A percentile compares a stretch with the other conserved stretches of the same genome.
Evolutionary conservation across 371 early-diverging fungal genomes (phyloP).

Genomic region (Mortierella sp.): DNA sequence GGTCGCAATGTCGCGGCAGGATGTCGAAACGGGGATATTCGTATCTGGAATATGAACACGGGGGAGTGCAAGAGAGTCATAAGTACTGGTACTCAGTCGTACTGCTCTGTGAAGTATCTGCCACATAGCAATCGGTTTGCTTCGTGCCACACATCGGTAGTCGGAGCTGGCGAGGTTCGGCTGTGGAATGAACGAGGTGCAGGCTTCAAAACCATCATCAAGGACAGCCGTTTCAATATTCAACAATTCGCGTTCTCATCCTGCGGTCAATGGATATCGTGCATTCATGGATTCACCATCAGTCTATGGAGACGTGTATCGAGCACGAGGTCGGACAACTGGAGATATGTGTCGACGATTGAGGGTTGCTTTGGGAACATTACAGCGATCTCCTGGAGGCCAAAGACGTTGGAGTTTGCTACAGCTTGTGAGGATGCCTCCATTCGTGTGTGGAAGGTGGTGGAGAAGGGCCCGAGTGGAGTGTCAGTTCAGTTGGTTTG

Average conservation of each 20-base stretch:
- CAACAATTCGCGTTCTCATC: background rate
- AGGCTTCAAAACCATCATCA: background rate
- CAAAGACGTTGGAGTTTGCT: background rate
- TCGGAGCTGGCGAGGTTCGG: too few species aligned
- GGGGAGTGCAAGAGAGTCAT: too few species aligned
- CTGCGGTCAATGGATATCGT: background rate
- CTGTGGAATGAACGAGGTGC: background rate
- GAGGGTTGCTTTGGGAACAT: background rate
- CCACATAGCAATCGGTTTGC: too few species aligned
- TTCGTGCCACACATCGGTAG: too few species aligned
- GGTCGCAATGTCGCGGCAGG: too few species aligned
- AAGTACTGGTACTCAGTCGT: too few species aligned
- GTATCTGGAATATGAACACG: too few species aligned
- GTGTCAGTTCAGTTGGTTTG: background rate
- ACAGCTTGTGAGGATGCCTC: background rate
- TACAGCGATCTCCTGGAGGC: background rate
- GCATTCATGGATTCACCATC: too few species aligned
- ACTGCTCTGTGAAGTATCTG: too few species aligned
- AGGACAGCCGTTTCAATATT: background rate
- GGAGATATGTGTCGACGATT: background rate
- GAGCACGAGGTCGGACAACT: too few species aligned
- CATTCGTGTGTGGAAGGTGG: background rate
- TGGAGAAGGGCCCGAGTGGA: background rate
- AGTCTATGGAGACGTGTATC: too few species aligned
- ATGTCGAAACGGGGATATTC: too few species aligned